phyloP scores from a whole-genome alignment of 2,329 filamentous ascomycete genomes.

The Nannizziopsis barbatae region DNA sequence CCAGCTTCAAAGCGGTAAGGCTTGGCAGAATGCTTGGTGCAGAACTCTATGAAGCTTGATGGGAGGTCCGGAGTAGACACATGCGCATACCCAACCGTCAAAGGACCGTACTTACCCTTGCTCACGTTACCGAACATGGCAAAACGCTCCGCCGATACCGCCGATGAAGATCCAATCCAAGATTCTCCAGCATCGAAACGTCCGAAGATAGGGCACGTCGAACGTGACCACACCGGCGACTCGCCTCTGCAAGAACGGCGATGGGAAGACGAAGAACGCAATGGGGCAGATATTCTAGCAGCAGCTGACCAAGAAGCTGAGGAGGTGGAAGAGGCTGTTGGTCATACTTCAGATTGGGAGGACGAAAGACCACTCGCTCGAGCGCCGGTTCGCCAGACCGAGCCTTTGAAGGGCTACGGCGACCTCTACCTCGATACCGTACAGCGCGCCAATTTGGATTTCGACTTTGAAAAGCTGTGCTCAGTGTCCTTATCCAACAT shows the following conservation, averaged over 20 bases:
- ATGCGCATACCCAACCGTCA: too few species aligned
- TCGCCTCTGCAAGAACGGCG: constrained; percentile 21
- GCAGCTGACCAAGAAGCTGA: constrained; percentile 60
- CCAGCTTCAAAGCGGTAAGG: too few species aligned
- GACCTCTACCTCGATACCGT: constrained; percentile 98
- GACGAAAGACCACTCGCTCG: constrained; percentile 27
- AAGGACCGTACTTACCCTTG: background rate
- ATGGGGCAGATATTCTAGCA: constrained; percentile 37
- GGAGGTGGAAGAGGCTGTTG: constrained; percentile 26
- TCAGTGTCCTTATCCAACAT: constrained; percentile 94
- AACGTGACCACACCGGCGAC: constrained; percentile 5
- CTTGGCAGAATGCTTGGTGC: too few species aligned
- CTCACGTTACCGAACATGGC: constrained; percentile 27
- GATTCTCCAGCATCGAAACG: constrained; percentile 38
- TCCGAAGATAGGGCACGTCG: constrained; percentile 27
- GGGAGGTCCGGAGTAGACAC: too few species aligned
- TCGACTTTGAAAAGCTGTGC: constrained; percentile 98
- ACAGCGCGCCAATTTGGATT: constrained; percentile 82
- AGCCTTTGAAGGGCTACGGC: constrained; percentile 76
- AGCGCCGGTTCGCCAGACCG: constrained; percentile 52
- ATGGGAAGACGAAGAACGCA: constrained; percentile 28
- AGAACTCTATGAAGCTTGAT: too few species aligned
- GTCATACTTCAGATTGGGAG: constrained; percentile 19
- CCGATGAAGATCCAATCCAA: constrained; percentile 26
- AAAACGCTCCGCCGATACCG: constrained; percentile 38